Evolutionary conservation across 1,139 yeast species (phyloP).

Genomic region (Candida sp.): DNA sequence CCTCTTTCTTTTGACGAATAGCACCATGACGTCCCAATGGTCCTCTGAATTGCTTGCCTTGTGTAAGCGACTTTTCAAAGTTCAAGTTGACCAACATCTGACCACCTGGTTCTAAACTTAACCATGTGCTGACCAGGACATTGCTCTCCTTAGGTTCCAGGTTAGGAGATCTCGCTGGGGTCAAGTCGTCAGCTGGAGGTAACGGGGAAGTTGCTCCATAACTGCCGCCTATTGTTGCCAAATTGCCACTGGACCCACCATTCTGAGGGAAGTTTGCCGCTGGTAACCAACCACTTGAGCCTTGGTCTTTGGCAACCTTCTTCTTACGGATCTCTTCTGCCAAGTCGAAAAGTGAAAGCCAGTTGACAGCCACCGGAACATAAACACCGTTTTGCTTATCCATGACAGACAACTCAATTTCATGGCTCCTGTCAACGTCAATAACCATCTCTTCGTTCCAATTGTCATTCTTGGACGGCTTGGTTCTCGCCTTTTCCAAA

Average conservation of each 20-base stretch:
- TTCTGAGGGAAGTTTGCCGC: conserved; percentile 59
- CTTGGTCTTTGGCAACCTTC: conserved; percentile 78
- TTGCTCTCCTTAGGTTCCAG: conserved; percentile 26
- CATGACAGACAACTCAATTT: conserved; percentile 84
- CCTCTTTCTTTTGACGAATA: conserved; percentile 93
- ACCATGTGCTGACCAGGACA: conserved; percentile 76
- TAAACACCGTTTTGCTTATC: conserved; percentile 71
- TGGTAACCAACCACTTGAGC: conserved; percentile 85
- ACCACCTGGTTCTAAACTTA: conserved; percentile 92
- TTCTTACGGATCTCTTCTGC: conserved; percentile 94
- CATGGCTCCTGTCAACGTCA: conserved; percentile 89
- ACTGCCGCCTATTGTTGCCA: conserved; percentile 5
- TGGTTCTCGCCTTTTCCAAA: conserved; percentile 77
- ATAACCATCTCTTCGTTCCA: conserved; percentile 87
- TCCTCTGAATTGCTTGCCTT: conserved; percentile 61
- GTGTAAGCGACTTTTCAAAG: conserved; percentile 69
- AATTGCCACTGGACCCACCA: conserved; percentile 5
- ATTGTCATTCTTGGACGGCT: conserved; percentile 73
- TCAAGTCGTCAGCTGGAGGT: conserved; percentile 5
- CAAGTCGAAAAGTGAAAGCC: conserved; percentile 89
- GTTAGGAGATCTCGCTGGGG: conserved; percentile 10
- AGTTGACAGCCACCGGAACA: conserved; percentile 91
- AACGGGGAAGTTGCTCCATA: conserved; percentile 9
- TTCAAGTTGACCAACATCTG: conserved; percentile 80
- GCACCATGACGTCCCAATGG: conserved; percentile 99